These are phyloP conservation scores for Vanderwaltozyma polyspora DNA, from an alignment of 805 yeast species.

Conservation along the genomic window DNA sequence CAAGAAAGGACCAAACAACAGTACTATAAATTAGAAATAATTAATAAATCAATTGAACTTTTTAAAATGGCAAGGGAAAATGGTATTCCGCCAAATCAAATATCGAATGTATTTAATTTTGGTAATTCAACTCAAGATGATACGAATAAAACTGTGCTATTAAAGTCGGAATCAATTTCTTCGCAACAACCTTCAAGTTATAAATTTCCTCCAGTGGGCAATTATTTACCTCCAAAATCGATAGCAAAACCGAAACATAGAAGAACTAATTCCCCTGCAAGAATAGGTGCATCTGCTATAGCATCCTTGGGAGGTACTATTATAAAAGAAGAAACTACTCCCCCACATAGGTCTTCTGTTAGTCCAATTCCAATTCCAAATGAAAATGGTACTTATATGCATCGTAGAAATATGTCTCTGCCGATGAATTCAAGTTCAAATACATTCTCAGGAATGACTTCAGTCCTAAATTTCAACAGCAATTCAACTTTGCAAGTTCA, in stretches of 20 bases:
- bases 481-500: neutral
- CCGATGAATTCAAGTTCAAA: slow-evolving; percentile 6
- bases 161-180: neutral
- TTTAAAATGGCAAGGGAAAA: slow-evolving; percentile 48
- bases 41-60: slow-evolving; percentile 49
- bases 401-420: slow-evolving; percentile 3
- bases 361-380: neutral
- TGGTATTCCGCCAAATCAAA: slow-evolving; percentile 53
- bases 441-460: slow-evolving; percentile 12
- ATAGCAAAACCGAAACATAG: slow-evolving; percentile 7
- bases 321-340: slow-evolving; percentile 17
- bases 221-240: slow-evolving; percentile 5
- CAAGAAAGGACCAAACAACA: slow-evolving; percentile 81
- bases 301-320: slow-evolving; percentile 31
- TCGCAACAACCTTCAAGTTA: slow-evolving; percentile 10
- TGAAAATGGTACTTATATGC: slow-evolving; percentile 1
- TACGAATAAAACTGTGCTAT: neutral
- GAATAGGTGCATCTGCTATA: slow-evolving; percentile 62
- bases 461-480: slow-evolving; percentile 14
- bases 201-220: slow-evolving; percentile 13
- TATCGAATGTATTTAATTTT: slow-evolving; percentile 44
- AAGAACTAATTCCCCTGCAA: slow-evolving; percentile 55
- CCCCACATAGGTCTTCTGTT: slow-evolving; percentile 2
- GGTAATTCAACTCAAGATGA: neutral
- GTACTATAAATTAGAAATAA: slow-evolving; percentile 52